Conservation (phyloP, 2,329 filamentous ascomycete genomes). For the Herpomyces periplanetae region DNA sequence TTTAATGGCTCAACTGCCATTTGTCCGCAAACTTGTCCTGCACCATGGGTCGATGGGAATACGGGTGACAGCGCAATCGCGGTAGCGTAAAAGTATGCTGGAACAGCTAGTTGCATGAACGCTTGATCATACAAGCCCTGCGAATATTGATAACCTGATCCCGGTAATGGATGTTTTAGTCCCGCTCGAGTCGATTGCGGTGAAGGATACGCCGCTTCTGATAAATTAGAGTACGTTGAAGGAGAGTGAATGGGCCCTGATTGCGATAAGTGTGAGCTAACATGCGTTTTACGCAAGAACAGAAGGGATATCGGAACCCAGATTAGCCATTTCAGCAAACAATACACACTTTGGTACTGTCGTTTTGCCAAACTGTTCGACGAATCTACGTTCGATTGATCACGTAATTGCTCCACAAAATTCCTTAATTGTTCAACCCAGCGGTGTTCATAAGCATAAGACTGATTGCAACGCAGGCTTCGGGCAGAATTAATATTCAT, state of each 20-base stretch:
- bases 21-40: no score
- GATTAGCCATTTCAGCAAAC: conserved; percentile 66
- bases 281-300: no score
- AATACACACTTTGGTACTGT: conserved; percentile 60
- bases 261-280: no score
- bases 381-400: conserved; percentile 7
- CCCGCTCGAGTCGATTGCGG: no score
- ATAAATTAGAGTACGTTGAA: conserved; percentile 41
- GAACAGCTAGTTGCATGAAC: conserved; percentile 37
- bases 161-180: no score
- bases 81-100: conserved; percentile 66
- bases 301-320: conserved; percentile 66
- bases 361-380: conserved; percentile 22
- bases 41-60: no score
- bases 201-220: conserved; percentile 28
- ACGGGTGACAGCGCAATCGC: conserved; percentile 57
- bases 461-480: background rate
- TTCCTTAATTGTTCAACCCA: conserved; percentile 12
- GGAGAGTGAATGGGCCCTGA: no score
- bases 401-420: conserved; percentile 11
- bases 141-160: no score
- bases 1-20: no score
- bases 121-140: no score
- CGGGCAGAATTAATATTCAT: conserved; percentile 8
- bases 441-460: conserved; percentile 7